Conservation (phyloP, 192 early-diverging fungal genomes). For the Jimgerdemannia flammicorona region DNA sequence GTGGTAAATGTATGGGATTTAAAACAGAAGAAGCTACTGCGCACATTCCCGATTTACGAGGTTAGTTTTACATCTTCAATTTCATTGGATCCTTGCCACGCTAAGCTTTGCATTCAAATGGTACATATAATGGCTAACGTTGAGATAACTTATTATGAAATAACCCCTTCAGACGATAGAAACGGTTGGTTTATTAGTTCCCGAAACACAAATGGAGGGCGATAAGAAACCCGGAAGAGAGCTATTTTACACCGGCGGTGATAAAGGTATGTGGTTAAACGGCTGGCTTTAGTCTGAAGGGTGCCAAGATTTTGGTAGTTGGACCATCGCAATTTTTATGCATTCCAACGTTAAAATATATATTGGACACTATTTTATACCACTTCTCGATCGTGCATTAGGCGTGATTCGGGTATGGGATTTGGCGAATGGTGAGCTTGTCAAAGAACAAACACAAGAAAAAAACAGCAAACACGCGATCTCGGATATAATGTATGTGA, state of each 20-base stretch:
- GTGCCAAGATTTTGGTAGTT: neutral
- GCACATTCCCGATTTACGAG: conserved; percentile 88
- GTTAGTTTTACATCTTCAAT: conserved; percentile 1
- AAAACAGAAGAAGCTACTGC: conserved; percentile 51
- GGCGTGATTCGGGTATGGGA: conserved; percentile 82
- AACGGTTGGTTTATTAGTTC: conserved; percentile 69
- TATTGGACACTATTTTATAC: neutral
- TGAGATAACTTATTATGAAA: neutral
- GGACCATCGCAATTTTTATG: too few species aligned
- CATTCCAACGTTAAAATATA: too few species aligned
- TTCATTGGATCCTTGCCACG: neutral
- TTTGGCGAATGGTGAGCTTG: conserved; percentile 61
- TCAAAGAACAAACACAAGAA: conserved; percentile 65
- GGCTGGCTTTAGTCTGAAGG: conserved; percentile 13
- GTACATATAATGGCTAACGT: neutral
- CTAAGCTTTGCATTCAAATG: too few species aligned
- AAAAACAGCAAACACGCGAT: conserved; percentile 76
- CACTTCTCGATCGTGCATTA: conserved; percentile 17
- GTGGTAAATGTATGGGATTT: conserved; percentile 91
- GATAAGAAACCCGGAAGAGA: conserved; percentile 31
- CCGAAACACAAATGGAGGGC: conserved; percentile 33
- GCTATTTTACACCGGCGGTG: conserved; percentile 84
- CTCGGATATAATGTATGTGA: conserved; percentile 58
- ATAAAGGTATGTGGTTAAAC: conserved; percentile 46
- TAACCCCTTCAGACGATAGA: conserved; percentile 57